phyloP scores from a whole-genome alignment of 2,329 filamentous ascomycete species.

The Colletotrichum sp. region DNA sequence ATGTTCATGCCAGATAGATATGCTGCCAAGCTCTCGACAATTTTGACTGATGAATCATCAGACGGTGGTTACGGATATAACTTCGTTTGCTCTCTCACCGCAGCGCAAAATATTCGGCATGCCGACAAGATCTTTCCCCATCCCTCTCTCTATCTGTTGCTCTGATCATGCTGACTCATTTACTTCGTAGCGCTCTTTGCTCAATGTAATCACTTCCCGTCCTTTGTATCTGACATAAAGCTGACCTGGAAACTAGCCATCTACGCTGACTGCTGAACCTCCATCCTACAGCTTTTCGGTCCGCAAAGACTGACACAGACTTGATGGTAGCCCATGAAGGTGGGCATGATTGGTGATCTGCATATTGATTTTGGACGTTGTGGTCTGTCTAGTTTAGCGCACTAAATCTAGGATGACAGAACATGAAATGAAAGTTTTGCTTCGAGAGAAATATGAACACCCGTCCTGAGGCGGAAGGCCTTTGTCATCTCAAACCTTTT shows the following conservation, averaged over 20 bases:
- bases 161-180: not conserved
- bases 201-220: slow-evolving; percentile 22
- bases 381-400: no score
- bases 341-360: no score
- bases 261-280: slow-evolving; percentile 40
- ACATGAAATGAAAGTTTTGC: no score
- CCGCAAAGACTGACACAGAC: not conserved
- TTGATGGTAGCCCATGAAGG: no score
- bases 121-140: slow-evolving; percentile 51
- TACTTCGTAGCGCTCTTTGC: slow-evolving; percentile 32
- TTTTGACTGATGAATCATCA: slow-evolving; percentile 29
- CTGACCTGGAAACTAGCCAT: slow-evolving; percentile 28
- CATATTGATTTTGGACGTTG: no score
- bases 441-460: no score
- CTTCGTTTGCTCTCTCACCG: slow-evolving; percentile 54
- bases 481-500: no score
- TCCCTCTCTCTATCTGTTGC: not conserved
- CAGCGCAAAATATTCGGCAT: slow-evolving; percentile 59
- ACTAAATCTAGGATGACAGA: no score
- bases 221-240: no score
- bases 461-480: no score
- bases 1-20: not conserved
- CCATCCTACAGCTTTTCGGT: not conserved
- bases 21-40: not conserved
- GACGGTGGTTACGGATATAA: slow-evolving; percentile 50